A percentile compares a stretch with the other conserved stretches of the same genome.
These are phyloP conservation scores for Crithidia fasciculata DNA, from an alignment of 208 protist species.

Conservation along the genomic window DNA sequence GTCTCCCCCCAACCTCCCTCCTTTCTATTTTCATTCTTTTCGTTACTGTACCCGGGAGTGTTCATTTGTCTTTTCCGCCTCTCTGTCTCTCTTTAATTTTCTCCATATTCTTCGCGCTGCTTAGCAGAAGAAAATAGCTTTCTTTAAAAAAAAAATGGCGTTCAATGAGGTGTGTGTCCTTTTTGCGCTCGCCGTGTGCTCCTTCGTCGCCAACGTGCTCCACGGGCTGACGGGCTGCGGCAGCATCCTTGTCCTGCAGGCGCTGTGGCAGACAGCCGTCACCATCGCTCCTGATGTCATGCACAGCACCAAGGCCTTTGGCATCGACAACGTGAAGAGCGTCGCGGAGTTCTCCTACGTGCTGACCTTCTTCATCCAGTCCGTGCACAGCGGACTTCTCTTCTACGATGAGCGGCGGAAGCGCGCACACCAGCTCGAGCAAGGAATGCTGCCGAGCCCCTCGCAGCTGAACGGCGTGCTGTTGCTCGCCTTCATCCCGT, in stretches of 20 bases:
- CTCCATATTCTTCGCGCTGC: neutral
- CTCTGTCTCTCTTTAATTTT: slow-evolving; percentile 7
- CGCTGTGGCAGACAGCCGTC: slow-evolving; percentile 37
- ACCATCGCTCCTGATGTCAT: slow-evolving; percentile 24
- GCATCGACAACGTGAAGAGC: slow-evolving; percentile 30
- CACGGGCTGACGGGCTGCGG: slow-evolving; percentile 53
- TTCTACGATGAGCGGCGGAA: slow-evolving; percentile 34
- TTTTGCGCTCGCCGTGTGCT: slow-evolving; percentile 27
- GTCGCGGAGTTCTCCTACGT: slow-evolving; percentile 41
- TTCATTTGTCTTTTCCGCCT: neutral
- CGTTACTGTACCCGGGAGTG: neutral
- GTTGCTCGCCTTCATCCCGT: slow-evolving; percentile 26
- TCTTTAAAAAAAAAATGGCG: neutral
- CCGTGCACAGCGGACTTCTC: slow-evolving; percentile 22
- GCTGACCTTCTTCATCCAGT: slow-evolving; percentile 37
- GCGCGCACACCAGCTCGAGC: slow-evolving; percentile 15
- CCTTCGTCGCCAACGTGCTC: slow-evolving; percentile 41
- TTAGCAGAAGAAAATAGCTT: no score
- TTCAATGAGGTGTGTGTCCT: slow-evolving; percentile 25
- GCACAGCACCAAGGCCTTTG: slow-evolving; percentile 21
- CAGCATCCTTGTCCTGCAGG: slow-evolving; percentile 44
- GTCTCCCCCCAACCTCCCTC: neutral
- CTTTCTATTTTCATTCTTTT: slow-evolving; percentile 18
- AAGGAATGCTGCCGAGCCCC: slow-evolving; percentile 12
- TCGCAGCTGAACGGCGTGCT: slow-evolving; percentile 34